phyloP scores from a whole-genome alignment of 306 rosid genomes.

The Cucumis hystrix region DNA sequence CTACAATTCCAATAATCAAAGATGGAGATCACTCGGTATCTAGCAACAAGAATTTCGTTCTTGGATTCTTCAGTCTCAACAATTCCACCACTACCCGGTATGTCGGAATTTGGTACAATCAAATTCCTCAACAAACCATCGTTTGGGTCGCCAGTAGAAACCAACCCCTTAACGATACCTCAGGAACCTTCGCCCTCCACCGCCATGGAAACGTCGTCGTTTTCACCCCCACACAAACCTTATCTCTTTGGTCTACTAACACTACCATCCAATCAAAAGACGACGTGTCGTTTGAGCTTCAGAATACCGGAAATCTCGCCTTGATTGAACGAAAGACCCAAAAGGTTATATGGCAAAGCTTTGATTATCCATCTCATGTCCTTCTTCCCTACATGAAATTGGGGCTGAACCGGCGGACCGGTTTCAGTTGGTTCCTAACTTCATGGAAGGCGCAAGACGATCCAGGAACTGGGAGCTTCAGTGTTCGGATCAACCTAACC shows the following conservation, averaged over 20 bases:
- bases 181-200: slow-evolving; percentile 23
- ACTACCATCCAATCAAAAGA: background rate
- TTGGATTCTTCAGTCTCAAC: slow-evolving; percentile 51
- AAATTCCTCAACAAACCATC: slow-evolving; percentile 20
- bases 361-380: background rate
- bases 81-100: slow-evolving; percentile 18
- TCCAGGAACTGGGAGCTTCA: slow-evolving; percentile 30
- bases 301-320: background rate
- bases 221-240: background rate
- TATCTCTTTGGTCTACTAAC: background rate
- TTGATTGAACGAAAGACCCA: background rate
- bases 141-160: slow-evolving; percentile 69
- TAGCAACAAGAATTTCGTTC: slow-evolving; percentile 26
- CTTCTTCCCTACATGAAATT: background rate
- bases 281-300: background rate
- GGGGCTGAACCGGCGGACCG: background rate
- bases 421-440: background rate
- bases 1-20: background rate
- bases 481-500: slow-evolving; percentile 3
- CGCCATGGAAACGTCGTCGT: background rate
- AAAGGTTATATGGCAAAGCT: background rate
- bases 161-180: slow-evolving; percentile 11
- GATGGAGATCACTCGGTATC: slow-evolving; percentile 6
- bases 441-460: slow-evolving; percentile 16
- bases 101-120: slow-evolving; percentile 52